phyloP scores from a whole-genome alignment of 176 grass and related monocot species.

The Canna indica region DNA sequence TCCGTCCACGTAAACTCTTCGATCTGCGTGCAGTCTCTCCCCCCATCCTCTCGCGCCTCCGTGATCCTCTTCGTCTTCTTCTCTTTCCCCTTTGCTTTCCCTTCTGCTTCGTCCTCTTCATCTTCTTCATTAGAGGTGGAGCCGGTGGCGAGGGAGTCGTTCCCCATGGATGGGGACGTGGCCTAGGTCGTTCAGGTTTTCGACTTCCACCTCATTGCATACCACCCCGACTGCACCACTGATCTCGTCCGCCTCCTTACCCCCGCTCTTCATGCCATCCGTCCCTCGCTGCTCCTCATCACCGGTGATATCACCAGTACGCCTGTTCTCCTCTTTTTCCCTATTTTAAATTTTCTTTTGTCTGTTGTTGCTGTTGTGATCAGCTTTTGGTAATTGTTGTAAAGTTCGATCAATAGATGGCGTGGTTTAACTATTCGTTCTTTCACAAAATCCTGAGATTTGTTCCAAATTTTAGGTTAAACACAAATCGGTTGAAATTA shows the following conservation, averaged over 20 bases:
- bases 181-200: slow-evolving; percentile 75
- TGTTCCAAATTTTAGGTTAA: background rate
- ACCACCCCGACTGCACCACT: slow-evolving; percentile 46
- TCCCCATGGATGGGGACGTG: slow-evolving; percentile 65
- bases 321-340: background rate
- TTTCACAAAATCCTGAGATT: background rate
- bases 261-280: slow-evolving; percentile 40
- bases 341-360: too few relatives aligned
- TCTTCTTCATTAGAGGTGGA: background rate
- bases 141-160: slow-evolving; percentile 41
- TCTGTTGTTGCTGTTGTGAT: background rate
- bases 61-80: background rate
- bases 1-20: too few relatives aligned
- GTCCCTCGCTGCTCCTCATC: slow-evolving; percentile 63
- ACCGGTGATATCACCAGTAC: slow-evolving; percentile 81
- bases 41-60: background rate
- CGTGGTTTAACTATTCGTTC: background rate
- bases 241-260: slow-evolving; percentile 51
- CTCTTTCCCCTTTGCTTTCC: background rate
- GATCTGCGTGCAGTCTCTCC: background rate
- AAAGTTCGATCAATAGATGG: background rate
- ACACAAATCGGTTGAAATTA: background rate
- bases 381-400: background rate
- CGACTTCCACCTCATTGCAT: slow-evolving; percentile 68
- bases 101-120: background rate